Conservation (phyloP, 2,329 filamentous ascomycete genomes). For the Xylaria sp. region DNA sequence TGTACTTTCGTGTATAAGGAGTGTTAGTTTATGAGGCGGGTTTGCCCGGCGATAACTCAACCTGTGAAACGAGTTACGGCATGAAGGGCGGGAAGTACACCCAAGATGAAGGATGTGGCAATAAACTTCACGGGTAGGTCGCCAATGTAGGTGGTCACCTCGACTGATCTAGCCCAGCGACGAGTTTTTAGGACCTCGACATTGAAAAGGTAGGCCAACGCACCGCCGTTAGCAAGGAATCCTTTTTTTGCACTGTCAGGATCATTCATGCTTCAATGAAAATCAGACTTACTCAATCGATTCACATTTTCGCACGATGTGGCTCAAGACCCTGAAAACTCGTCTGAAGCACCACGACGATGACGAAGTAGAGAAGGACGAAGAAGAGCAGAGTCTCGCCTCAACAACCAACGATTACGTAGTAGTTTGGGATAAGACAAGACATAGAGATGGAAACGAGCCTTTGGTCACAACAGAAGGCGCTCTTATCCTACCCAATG, state of each 20-base stretch:
- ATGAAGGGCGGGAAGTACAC: constrained; percentile 4
- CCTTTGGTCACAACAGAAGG: constrained; percentile 17
- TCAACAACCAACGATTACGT: background rate
- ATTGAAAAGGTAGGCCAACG: background rate
- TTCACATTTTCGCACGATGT: constrained; percentile 11
- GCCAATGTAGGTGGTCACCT: background rate
- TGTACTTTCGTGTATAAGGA: constrained; percentile 2
- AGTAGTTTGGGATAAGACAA: constrained; percentile 24
- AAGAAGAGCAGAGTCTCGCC: constrained; percentile 2
- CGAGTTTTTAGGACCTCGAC: background rate
- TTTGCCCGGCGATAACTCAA: background rate
- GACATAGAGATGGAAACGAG: background rate
- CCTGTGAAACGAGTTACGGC: background rate
- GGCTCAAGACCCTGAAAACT: constrained; percentile 25
- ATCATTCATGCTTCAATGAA: background rate
- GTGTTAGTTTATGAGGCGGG: background rate
- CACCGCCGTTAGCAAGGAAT: background rate
- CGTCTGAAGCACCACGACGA: constrained; percentile 15
- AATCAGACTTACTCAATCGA: background rate
- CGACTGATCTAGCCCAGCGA: background rate
- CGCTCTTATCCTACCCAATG: constrained; percentile 7
- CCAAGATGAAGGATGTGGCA: constrained; percentile 11
- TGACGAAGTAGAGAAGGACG: background rate
- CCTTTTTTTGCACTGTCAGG: background rate
- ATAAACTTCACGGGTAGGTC: background rate